A percentile compares a stretch with the other conserved stretches of the same genome.
Conservation (phyloP, 2,329 filamentous ascomycete species). For the Alternaria dauci region DNA sequence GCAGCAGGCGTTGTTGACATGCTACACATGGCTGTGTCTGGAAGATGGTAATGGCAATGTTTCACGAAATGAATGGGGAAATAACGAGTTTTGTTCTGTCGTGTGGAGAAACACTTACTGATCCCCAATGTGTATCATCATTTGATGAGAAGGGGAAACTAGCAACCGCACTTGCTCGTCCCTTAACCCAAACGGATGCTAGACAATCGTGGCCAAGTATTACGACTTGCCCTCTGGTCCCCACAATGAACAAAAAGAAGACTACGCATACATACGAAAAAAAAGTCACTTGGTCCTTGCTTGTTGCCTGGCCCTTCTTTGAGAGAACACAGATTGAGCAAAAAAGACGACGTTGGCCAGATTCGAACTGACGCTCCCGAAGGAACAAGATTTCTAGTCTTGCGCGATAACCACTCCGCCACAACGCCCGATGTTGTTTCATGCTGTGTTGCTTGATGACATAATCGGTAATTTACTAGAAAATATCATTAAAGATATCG, state of each 20-base stretch:
- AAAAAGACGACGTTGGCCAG: constrained; percentile 21
- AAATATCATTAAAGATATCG: too few relatives aligned
- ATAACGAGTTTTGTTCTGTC: background rate
- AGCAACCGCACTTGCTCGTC: background rate
- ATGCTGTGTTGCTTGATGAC: background rate
- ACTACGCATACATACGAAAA: background rate
- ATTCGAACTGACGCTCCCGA: constrained; percentile 24
- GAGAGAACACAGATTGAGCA: too few relatives aligned
- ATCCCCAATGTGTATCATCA: background rate
- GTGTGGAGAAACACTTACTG: background rate
- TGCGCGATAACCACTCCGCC: constrained; percentile 21
- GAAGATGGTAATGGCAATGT: background rate
- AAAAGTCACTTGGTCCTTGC: too few relatives aligned
- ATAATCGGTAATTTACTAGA: rapidly evolving
- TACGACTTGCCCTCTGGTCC: too few relatives aligned
- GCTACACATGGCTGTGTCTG: background rate
- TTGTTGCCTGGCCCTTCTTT: background rate
- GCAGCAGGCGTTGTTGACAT: background rate
- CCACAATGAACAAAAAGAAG: background rate
- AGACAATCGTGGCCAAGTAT: background rate
- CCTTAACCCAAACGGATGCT: background rate
- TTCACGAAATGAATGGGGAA: background rate
- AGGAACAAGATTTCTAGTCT: constrained; percentile 24
- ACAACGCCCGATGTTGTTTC: background rate
- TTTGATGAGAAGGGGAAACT: background rate